These are phyloP conservation scores for Cynanchum wilfordii DNA, from an alignment of 257 asterid genomes.

Conservation along the genomic window DNA sequence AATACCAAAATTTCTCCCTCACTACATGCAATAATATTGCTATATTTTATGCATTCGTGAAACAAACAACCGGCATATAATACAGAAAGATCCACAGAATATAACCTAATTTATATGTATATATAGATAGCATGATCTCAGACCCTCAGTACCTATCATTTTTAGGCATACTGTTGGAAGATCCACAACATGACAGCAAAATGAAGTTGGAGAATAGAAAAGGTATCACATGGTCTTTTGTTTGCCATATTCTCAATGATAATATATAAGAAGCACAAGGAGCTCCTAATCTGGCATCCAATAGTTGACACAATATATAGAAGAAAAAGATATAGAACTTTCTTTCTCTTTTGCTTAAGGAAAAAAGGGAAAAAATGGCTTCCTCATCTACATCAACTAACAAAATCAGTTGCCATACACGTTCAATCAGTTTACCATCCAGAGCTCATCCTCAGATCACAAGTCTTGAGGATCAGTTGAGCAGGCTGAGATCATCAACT, in stretches of 20 bases:
- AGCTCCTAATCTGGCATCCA: too few relatives aligned
- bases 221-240: background rate
- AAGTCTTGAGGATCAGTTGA: background rate
- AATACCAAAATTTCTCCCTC: too few relatives aligned
- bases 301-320: background rate
- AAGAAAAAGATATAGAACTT: too few relatives aligned
- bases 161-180: background rate
- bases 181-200: background rate
- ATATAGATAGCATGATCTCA: too few relatives aligned
- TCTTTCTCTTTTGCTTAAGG: too few relatives aligned
- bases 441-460: slow-evolving; percentile 16
- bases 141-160: background rate
- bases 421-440: slow-evolving; percentile 29
- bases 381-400: too few relatives aligned
- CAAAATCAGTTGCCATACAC: slow-evolving; percentile 9
- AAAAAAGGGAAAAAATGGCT: background rate
- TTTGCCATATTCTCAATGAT: too few relatives aligned
- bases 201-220: background rate
- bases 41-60: too few relatives aligned
- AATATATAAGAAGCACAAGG: background rate
- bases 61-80: too few relatives aligned
- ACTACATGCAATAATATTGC: too few relatives aligned
- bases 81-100: too few relatives aligned
- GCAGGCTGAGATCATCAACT: background rate
- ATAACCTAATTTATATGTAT: background rate